Evolutionary conservation across 768 basidiomycete genomes (phyloP).

Genomic region (Phaeolepiota aurea): DNA sequence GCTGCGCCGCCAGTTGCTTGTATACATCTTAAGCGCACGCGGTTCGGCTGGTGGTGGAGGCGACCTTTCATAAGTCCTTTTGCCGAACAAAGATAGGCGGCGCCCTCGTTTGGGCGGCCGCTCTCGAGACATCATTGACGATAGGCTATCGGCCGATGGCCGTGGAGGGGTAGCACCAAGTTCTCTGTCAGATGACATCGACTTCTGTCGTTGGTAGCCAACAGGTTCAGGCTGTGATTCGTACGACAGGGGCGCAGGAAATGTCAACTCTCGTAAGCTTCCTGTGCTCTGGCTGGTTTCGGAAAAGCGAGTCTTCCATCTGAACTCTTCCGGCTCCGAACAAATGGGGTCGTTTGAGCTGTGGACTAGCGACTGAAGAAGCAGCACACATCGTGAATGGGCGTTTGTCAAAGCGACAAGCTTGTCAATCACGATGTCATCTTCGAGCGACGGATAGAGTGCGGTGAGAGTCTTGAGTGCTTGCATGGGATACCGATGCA

Average conservation of each 20-base stretch:
- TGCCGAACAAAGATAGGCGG: constrained; percentile 18
- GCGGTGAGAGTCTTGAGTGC: constrained; percentile 46
- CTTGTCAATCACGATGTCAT: constrained; percentile 23
- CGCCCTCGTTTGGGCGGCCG: constrained; percentile 12
- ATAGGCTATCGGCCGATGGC: constrained; percentile 15
- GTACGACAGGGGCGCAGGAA: constrained; percentile 68
- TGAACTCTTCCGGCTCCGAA: constrained; percentile 34
- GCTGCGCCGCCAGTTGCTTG: constrained; percentile 16
- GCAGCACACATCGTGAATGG: constrained; percentile 68
- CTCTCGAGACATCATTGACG: constrained; percentile 12
- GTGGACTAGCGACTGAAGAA: constrained; percentile 66
- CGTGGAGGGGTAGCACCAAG: constrained; percentile 9
- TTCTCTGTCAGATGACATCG: not conserved
- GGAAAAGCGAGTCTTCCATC: constrained; percentile 18
- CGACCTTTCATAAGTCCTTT: constrained; percentile 5
- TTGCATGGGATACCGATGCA: constrained; percentile 67
- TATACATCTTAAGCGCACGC: constrained; percentile 18
- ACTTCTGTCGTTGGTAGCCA: not conserved
- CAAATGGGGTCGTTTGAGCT: constrained; percentile 42
- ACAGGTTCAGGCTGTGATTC: constrained; percentile 5
- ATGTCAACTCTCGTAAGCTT: constrained; percentile 49
- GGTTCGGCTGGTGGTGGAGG: constrained; percentile 25
- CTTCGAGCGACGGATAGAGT: constrained; percentile 19
- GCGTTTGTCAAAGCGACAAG: constrained; percentile 46
- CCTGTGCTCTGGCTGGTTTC: constrained; percentile 14